Conservation (phyloP, 805 yeast species). For the Kodamaea restingae region DNA sequence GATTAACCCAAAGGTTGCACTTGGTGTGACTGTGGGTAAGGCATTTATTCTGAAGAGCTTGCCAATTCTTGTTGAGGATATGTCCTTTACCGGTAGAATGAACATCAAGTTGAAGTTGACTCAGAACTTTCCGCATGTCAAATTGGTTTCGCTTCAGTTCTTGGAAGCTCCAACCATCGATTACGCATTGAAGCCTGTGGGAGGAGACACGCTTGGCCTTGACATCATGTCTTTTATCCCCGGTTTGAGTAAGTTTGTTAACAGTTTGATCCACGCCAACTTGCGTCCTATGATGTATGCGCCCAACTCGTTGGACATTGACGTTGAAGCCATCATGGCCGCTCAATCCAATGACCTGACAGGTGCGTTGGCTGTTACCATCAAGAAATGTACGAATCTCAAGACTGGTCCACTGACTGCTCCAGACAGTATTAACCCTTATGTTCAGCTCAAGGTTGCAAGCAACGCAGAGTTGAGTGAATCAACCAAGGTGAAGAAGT, state of each 20-base stretch:
- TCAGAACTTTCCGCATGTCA: constrained; percentile 73
- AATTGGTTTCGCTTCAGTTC: constrained; percentile 64
- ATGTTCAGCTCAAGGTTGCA: constrained; percentile 39
- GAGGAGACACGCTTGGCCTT: constrained; percentile 83
- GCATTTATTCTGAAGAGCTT: constrained; percentile 71
- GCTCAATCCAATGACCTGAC: constrained; percentile 61
- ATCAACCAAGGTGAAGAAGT: constrained; percentile 55
- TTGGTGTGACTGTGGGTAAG: constrained; percentile 78
- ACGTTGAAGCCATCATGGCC: constrained; percentile 68
- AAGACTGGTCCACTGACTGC: constrained; percentile 43
- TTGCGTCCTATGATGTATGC: constrained; percentile 78
- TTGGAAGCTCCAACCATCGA: constrained; percentile 77
- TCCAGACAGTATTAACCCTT: constrained; percentile 48
- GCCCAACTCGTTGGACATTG: constrained; percentile 73
- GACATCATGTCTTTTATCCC: constrained; percentile 84
- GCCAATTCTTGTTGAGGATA: constrained; percentile 78
- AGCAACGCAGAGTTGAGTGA: constrained; percentile 42
- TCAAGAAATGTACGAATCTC: constrained; percentile 50
- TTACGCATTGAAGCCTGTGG: constrained; percentile 78
- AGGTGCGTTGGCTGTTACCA: constrained; percentile 64
- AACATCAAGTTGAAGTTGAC: constrained; percentile 58
- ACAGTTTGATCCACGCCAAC: constrained; percentile 61
- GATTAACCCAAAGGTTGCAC: constrained; percentile 74
- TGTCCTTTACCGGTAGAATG: constrained; percentile 71
- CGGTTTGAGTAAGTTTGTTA: constrained; percentile 70